These are phyloP conservation scores for Kingdonia uniflora DNA, from an alignment of 164 flowering plant genomes.

Conservation along the genomic window DNA sequence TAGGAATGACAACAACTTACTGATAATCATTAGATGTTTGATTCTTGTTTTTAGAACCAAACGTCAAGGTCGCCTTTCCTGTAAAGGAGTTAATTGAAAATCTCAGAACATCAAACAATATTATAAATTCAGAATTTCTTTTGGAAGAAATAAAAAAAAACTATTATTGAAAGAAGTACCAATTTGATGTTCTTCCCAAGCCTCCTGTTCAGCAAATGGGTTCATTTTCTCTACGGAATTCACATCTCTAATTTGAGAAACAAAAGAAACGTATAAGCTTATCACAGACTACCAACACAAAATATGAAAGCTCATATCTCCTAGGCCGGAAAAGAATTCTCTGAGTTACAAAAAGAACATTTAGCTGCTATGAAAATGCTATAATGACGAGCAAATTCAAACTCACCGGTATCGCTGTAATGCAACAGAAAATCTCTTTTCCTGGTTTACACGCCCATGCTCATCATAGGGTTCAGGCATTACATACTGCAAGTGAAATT, in stretches of 20 bases:
- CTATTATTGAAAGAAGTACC: slow-evolving; percentile 27
- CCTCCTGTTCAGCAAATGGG: slow-evolving; percentile 99
- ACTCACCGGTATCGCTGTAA: slow-evolving; percentile 78
- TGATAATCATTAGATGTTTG: slow-evolving; percentile 57
- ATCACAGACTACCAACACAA: too few species aligned
- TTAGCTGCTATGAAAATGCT: too few species aligned
- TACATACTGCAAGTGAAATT: slow-evolving; percentile 54
- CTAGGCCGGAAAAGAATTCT: too few species aligned
- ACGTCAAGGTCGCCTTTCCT: slow-evolving; percentile 86
- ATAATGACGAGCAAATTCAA: slow-evolving; percentile 1
- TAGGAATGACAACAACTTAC: slow-evolving; percentile 39
- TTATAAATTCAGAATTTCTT: not conserved
- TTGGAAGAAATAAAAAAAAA: slow-evolving; percentile 4
- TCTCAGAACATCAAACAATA: slow-evolving; percentile 3
- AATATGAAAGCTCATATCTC: too few species aligned
- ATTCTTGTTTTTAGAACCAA: slow-evolving; percentile 73
- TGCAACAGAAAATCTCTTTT: slow-evolving; percentile 85
- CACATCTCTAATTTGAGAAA: slow-evolving; percentile 36
- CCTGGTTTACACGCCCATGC: slow-evolving; percentile 85
- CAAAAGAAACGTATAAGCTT: too few species aligned
- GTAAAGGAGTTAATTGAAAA: slow-evolving; percentile 14
- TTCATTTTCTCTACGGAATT: slow-evolving; percentile 78
- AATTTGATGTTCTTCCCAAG: slow-evolving; percentile 99
- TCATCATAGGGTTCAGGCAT: slow-evolving; percentile 98
- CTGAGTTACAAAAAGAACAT: too few species aligned